Percentiles rank a stretch among this genome's conserved stretches.
These are phyloP conservation scores for Wickerhamomyces pijperi DNA, from an alignment of 805 yeast species.

Conservation along the genomic window DNA sequence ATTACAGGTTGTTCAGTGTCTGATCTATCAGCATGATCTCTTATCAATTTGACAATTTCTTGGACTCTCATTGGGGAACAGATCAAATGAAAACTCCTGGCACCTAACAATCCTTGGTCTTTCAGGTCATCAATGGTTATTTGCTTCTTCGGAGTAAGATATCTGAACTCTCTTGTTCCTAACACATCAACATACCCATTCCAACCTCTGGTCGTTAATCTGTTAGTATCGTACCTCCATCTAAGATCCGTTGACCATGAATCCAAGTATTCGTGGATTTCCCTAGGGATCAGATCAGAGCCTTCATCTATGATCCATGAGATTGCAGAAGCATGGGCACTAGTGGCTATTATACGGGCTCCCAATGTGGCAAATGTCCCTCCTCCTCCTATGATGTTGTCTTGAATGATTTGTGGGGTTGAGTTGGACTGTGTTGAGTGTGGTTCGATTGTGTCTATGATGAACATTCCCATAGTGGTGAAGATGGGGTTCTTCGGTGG, in stretches of 20 bases:
- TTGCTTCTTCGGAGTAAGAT: constrained; percentile 48
- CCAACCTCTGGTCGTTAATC: constrained; percentile 75
- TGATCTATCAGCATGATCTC: not conserved
- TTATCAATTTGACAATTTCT: constrained; percentile 30
- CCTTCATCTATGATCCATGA: constrained; percentile 77
- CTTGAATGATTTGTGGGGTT: constrained; percentile 23
- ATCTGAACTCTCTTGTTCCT: constrained; percentile 41
- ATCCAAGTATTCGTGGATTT: constrained; percentile 31
- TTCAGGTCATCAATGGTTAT: constrained; percentile 46
- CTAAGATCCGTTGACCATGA: constrained; percentile 55
- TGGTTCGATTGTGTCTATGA: constrained; percentile 75
- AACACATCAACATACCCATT: constrained; percentile 55
- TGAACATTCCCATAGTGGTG: constrained; percentile 78
- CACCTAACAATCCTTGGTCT: constrained; percentile 24
- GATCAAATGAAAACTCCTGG: constrained; percentile 55
- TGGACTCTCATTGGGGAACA: constrained; percentile 58
- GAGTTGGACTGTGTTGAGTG: constrained; percentile 22
- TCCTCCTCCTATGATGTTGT: constrained; percentile 77
- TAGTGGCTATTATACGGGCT: constrained; percentile 43
- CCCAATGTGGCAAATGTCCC: constrained; percentile 78
- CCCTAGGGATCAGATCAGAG: constrained; percentile 56
- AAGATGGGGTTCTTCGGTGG: constrained; percentile 20
- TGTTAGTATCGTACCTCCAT: constrained; percentile 35
- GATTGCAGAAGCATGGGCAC: constrained; percentile 28
- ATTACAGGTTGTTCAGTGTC: constrained; percentile 25